Conservation (phyloP, 2,329 filamentous ascomycete genomes). For the Colletotrichum sansevieriae region DNA sequence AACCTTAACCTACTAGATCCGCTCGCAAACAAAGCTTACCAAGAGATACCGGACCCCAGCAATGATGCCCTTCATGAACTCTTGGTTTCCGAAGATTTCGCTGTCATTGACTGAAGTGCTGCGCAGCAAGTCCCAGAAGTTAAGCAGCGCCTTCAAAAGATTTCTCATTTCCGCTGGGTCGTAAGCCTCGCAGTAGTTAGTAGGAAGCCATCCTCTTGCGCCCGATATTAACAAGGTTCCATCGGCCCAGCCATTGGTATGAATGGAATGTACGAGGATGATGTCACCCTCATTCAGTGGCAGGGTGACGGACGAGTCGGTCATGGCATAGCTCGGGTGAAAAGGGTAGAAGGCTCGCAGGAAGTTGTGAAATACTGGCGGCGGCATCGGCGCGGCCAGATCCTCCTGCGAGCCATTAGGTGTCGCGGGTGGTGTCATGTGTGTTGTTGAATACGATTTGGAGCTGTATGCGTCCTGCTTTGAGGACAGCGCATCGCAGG, state of each 20-base stretch:
- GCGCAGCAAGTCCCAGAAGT: conserved; percentile 92
- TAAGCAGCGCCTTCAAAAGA: conserved; percentile 85
- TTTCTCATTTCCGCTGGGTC: conserved; percentile 89
- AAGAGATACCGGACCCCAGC: conserved; percentile 91
- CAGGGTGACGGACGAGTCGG: conserved; percentile 89
- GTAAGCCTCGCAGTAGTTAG: conserved; percentile 97
- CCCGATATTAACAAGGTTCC: conserved; percentile 90
- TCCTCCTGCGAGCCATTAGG: conserved; percentile 77
- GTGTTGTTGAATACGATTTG: conserved; percentile 63
- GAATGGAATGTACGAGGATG: conserved; percentile 93
- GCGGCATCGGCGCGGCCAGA: conserved; percentile 59
- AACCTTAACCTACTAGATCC: too few relatives aligned
- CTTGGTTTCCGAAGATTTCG: conserved; percentile 87
- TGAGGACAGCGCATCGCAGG: conserved; percentile 45
- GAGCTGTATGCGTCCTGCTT: conserved; percentile 49
- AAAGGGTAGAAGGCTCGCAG: conserved; percentile 95
- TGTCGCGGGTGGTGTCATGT: conserved; percentile 84
- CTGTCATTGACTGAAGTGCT: conserved; percentile 81
- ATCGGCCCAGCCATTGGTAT: conserved; percentile 98
- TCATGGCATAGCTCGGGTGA: conserved; percentile 80
- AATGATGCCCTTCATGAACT: conserved; percentile 94
- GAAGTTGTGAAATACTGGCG: conserved; percentile 90
- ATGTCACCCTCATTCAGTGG: conserved; percentile 92
- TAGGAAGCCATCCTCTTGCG: conserved; percentile 93
- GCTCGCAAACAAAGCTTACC: conserved; percentile 65